phyloP scores from a whole-genome alignment of 2,329 filamentous ascomycete species.

The Sphaerulina populicola region DNA sequence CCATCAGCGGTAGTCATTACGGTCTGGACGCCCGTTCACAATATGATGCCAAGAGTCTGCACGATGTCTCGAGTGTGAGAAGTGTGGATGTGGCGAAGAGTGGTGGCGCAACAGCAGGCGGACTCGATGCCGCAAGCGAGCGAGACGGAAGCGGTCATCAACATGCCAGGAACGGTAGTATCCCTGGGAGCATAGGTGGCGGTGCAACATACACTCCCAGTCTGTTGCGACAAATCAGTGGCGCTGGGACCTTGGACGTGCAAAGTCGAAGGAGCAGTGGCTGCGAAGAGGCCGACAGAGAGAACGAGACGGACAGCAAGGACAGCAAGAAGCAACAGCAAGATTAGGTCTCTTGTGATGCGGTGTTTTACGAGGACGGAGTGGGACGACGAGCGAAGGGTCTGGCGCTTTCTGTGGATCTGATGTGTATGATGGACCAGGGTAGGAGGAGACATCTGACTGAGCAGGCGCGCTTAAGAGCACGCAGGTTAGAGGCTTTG shows the following conservation, averaged over 20 bases:
- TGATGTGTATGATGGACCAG: neutral
- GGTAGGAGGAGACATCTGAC: neutral
- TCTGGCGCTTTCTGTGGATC: slow-evolving; percentile 1
- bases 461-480: slow-evolving; percentile 1
- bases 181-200: slow-evolving; percentile 61
- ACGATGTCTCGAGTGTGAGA: slow-evolving; percentile 59
- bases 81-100: slow-evolving; percentile 50
- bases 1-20: slow-evolving; percentile 31
- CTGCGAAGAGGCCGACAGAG: slow-evolving; percentile 9
- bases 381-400: neutral
- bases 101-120: neutral
- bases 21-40: slow-evolving; percentile 38
- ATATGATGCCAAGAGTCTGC: slow-evolving; percentile 22
- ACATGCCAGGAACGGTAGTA: slow-evolving; percentile 73
- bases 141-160: slow-evolving; percentile 41
- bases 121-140: neutral
- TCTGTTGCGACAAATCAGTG: slow-evolving; percentile 16
- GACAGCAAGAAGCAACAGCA: slow-evolving; percentile 7
- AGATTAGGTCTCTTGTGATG: slow-evolving; percentile 10
- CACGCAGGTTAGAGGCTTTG: slow-evolving; percentile 1
- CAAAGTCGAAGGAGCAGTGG: slow-evolving; percentile 16
- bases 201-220: slow-evolving; percentile 55
- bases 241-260: slow-evolving; percentile 14
- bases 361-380: neutral
- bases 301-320: slow-evolving; percentile 8